A percentile compares a stretch with the other conserved stretches of the same genome.
These are phyloP conservation scores for Astragalus glycyphyllos DNA, from an alignment of 306 rosid species.

Conservation along the genomic window DNA sequence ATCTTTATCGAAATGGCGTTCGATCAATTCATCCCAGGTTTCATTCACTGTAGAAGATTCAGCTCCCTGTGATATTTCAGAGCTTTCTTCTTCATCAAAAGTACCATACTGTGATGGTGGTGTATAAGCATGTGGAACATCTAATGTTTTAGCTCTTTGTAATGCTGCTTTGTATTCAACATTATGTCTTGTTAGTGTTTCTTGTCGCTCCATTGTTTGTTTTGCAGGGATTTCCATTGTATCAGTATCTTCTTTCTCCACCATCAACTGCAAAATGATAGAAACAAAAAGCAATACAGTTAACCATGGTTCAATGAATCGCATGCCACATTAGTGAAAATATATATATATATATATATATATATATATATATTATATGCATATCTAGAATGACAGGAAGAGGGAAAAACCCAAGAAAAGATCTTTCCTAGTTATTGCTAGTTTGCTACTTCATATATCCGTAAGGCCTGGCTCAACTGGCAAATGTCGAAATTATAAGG, in stretches of 20 bases:
- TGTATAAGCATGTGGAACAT: constrained; percentile 79
- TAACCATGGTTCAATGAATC: background rate
- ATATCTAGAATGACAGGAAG: background rate
- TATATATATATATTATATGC: background rate
- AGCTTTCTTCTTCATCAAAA: constrained; percentile 60
- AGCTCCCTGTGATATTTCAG: constrained; percentile 53
- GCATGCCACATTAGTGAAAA: constrained; percentile 19
- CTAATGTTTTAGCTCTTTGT: constrained; percentile 81
- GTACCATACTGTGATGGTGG: constrained; percentile 82
- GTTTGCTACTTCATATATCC: background rate
- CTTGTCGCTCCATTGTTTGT: constrained; percentile 84
- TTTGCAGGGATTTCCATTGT: constrained; percentile 69
- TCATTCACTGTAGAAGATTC: constrained; percentile 58
- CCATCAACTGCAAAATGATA: constrained; percentile 61
- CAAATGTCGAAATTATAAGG: no score
- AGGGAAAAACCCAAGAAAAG: background rate
- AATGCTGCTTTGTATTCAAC: constrained; percentile 84
- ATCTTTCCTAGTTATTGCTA: background rate
- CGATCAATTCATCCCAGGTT: constrained; percentile 67
- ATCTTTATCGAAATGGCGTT: constrained; percentile 61
- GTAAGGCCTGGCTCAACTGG: no score
- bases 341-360: background rate
- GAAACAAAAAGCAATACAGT: constrained; percentile 27
- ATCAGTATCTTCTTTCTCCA: constrained; percentile 51
- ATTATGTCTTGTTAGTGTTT: constrained; percentile 62